These are phyloP conservation scores for Penicillium samsonianum DNA, from an alignment of 495 filamentous ascomycete species.

Conservation along the genomic window DNA sequence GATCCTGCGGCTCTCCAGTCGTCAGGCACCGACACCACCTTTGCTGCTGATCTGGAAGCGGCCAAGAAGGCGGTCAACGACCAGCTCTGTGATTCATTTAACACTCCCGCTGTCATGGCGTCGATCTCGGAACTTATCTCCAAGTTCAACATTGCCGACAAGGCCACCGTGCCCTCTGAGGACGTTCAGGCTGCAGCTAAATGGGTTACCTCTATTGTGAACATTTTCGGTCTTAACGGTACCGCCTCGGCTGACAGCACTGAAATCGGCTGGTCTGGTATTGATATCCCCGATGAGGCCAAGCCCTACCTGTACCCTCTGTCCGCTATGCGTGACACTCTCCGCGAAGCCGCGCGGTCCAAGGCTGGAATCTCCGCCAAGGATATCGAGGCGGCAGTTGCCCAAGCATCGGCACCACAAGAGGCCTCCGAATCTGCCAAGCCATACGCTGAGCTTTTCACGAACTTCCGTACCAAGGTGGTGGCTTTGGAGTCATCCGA, in stretches of 20 bases:
- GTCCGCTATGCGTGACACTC: constrained; percentile 65
- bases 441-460: constrained; percentile 41
- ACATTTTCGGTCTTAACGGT: constrained; percentile 81
- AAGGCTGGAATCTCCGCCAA: constrained; percentile 36
- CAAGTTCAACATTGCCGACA: constrained; percentile 68
- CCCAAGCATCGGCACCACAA: constrained; percentile 22
- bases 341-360: constrained; percentile 58
- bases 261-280: constrained; percentile 81
- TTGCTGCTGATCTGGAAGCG: constrained; percentile 54
- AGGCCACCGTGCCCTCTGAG: constrained; percentile 53
- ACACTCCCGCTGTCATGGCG: constrained; percentile 77
- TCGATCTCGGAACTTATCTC: constrained; percentile 73
- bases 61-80: constrained; percentile 64
- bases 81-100: constrained; percentile 83
- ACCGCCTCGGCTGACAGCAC: constrained; percentile 54
- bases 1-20: constrained; percentile 45
- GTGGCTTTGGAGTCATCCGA: constrained; percentile 47
- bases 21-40: constrained; percentile 30
- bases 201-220: constrained; percentile 83
- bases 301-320: constrained; percentile 66
- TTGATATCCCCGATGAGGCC: constrained; percentile 60
- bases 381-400: constrained; percentile 37
- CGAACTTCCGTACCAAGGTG: constrained; percentile 44
- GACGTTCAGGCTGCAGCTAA: constrained; percentile 62
- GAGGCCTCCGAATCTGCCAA: constrained; percentile 32